Evolutionary conservation across 208 protist genomes (phyloP).

Genomic region (Leishmania lainsoni): DNA sequence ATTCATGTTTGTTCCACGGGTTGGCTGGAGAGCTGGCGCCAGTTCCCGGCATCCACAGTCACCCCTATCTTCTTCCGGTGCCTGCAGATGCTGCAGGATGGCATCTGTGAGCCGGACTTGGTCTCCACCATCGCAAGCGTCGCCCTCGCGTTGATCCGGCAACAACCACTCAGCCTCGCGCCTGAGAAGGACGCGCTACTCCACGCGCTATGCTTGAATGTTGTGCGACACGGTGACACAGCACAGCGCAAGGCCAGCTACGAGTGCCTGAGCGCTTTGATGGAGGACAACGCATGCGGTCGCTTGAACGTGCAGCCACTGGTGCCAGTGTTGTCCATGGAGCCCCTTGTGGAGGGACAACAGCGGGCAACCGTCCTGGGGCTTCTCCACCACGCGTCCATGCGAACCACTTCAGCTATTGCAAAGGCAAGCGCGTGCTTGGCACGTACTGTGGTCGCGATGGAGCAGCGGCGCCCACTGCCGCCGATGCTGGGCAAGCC

Average conservation of each 20-base stretch:
- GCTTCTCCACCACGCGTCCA: constrained; percentile 55
- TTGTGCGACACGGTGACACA: constrained; percentile 28
- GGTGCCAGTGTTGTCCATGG: constrained; percentile 37
- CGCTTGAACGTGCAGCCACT: constrained; percentile 57
- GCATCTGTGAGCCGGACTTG: constrained; percentile 37
- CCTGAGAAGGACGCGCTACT: constrained; percentile 64
- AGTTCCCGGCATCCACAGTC: constrained; percentile 37
- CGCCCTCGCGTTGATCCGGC: constrained; percentile 59
- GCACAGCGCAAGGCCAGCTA: constrained; percentile 64
- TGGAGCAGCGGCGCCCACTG: constrained; percentile 53
- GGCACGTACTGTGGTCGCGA: constrained; percentile 52
- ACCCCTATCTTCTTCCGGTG: constrained; percentile 42
- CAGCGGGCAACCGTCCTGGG: constrained; percentile 66
- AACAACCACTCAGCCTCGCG: constrained; percentile 30
- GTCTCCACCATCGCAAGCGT: constrained; percentile 58
- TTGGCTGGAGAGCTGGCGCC: constrained; percentile 57
- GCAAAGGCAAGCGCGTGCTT: constrained; percentile 65
- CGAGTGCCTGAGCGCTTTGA: constrained; percentile 49
- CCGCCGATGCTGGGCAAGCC: constrained; percentile 50
- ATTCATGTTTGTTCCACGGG: constrained; percentile 64
- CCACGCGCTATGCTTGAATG: constrained; percentile 69
- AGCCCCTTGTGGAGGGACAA: constrained; percentile 66
- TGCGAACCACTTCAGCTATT: constrained; percentile 40
- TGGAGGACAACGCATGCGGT: constrained; percentile 51
- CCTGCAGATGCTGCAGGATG: constrained; percentile 52